Evolutionary conservation across 1,139 yeast genomes (phyloP), one percentile per base, ranked within the genome.

Genomic region (Meyerozyma guilliermondii): DNA sequence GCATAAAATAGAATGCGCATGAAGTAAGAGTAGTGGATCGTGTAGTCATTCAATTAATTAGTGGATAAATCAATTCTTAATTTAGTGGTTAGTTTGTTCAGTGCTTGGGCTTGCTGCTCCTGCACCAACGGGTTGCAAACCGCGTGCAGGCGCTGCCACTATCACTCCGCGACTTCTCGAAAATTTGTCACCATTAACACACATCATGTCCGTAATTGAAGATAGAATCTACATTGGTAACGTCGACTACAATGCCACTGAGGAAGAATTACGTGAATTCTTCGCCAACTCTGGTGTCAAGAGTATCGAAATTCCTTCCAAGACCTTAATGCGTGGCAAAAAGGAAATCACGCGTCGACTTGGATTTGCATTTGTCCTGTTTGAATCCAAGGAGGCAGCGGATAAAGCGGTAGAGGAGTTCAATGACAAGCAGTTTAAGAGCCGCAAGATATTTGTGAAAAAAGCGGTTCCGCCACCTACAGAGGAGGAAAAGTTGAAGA

Each of bases 281-380:
- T 67, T 79, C 47, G 61, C 35, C 18, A 22, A 30, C 35, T 5
- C 13, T 13, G 10, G 10, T 29, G 23, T 31, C 26, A 22, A 3
- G 28, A 14, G 14, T 4, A 68, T 71, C 36, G 72, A 67, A 46
- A 68, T 71, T 46, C 77, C 77, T 28, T 63, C 64, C 48, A 70
- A 68, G 51, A 58, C 63, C 35, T 55, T 58, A 43, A 56, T 58
- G 41, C 63, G 65, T 40, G 64, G 64, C 40, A 64, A 60, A 36
- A 63, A 61, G 50, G 54, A 64, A 33, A 58, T 60, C 46, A 62
- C 62, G 48, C 68, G 65, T 51, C 71, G 65, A 44, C 65, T 76
- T 43, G 83, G 83, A 9, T 76, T 74, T 59, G 83, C 80, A 13
- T 78, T 75, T 58, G 77, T 75, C 43, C 72, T 77, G 51, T 76